phyloP scores from a whole-genome alignment of 176 grass and related monocot genomes.

The Triticum dicoccoides region DNA sequence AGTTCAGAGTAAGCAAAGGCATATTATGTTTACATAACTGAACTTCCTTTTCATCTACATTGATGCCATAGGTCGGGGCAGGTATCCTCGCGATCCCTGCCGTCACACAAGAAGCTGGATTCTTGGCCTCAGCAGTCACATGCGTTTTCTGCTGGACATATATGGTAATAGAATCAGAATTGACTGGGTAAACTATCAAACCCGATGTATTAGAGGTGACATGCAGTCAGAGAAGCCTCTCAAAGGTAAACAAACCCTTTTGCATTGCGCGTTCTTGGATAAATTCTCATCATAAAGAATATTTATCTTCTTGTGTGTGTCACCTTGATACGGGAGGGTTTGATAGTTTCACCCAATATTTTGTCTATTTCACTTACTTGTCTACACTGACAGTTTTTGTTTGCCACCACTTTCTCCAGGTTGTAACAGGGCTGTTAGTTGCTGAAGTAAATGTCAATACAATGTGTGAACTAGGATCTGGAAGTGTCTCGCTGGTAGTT shows the following conservation, averaged over 20 bases:
- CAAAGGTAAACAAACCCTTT: slow-evolving; percentile 37
- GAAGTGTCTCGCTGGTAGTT: slow-evolving; percentile 91
- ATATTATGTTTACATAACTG: background rate
- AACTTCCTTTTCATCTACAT: background rate
- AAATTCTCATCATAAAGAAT: background rate
- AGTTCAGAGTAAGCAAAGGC: background rate
- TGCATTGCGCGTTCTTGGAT: slow-evolving; percentile 4
- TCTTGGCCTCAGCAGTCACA: slow-evolving; percentile 41
- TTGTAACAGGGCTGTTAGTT: slow-evolving; percentile 81
- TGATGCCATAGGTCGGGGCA: slow-evolving; percentile 66
- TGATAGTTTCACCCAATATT: slow-evolving; percentile 40
- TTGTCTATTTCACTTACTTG: background rate
- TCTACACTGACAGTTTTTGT: slow-evolving; percentile 16
- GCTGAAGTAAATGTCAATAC: slow-evolving; percentile 99
- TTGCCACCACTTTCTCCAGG: slow-evolving; percentile 57
- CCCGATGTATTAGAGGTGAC: slow-evolving; percentile 45
- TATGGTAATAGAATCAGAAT: slow-evolving; percentile 71
- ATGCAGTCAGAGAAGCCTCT: slow-evolving; percentile 34
- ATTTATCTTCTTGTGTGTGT: slow-evolving; percentile 43
- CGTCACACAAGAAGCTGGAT: slow-evolving; percentile 92
- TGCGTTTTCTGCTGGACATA: slow-evolving; percentile 81
- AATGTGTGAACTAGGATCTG: slow-evolving; percentile 95
- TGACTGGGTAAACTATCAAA: slow-evolving; percentile 60
- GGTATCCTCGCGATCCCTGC: slow-evolving; percentile 95
- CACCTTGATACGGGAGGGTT: slow-evolving; percentile 46